phyloP scores from a whole-genome alignment of 1,139 yeast species.

The Sugiyamaella paludigena region DNA sequence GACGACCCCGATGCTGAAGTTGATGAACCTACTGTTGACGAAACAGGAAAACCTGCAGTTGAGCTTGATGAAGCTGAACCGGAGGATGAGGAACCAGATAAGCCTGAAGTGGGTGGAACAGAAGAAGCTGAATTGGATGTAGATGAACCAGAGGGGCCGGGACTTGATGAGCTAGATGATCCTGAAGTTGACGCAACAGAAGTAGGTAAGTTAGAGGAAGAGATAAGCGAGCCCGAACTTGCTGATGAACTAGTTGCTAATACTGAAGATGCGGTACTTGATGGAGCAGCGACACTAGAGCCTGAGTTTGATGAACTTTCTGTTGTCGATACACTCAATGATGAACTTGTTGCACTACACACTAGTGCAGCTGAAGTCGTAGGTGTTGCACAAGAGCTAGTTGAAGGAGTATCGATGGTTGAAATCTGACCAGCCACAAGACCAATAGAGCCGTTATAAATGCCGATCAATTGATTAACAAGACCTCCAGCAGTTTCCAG shows the following conservation, averaged over 20 bases:
- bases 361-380: neutral
- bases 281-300: slow-evolving; percentile 1
- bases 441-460: slow-evolving; percentile 3
- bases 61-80: neutral
- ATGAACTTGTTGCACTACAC: neutral
- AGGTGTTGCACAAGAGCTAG: neutral
- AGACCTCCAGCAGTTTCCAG: slow-evolving; percentile 1
- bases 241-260: slow-evolving; percentile 1
- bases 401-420: slow-evolving; percentile 2
- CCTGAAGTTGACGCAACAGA: neutral
- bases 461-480: slow-evolving; percentile 1
- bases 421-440: slow-evolving; percentile 1
- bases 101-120: no score
- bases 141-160: no score
- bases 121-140: neutral
- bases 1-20: neutral
- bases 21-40: neutral
- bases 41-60: neutral
- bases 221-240: neutral
- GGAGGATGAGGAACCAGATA: no score
- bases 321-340: slow-evolving; percentile 1
- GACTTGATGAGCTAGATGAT: no score
- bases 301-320: neutral
- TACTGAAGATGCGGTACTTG: slow-evolving; percentile 6
- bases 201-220: neutral